These are phyloP conservation scores for Penicillium malachiteum DNA, from an alignment of 495 filamentous ascomycete species.

Conservation along the genomic window DNA sequence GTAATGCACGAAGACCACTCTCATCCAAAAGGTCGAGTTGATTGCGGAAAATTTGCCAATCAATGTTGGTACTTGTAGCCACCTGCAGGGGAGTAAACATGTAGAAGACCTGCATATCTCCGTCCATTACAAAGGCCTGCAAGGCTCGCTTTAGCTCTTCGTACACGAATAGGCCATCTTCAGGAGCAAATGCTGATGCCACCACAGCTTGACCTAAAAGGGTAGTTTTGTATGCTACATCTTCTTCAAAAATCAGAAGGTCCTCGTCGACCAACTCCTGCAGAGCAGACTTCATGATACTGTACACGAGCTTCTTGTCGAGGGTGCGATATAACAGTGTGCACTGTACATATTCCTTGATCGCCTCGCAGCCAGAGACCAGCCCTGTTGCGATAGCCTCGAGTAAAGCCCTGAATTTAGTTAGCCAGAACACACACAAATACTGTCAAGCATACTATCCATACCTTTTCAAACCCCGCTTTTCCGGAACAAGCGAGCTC, in stretches of 20 bases:
- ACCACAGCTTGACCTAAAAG: conserved; percentile 70
- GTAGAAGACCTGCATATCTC: conserved; percentile 82
- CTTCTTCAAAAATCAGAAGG: conserved; percentile 34
- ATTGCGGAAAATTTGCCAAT: conserved; percentile 72
- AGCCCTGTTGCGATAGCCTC: conserved; percentile 73
- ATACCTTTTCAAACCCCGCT: conserved; percentile 66
- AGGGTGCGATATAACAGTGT: conserved; percentile 66
- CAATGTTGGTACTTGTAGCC: conserved; percentile 50
- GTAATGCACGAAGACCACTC: conserved; percentile 65
- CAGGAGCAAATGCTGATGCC: conserved; percentile 68
- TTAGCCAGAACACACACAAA: conserved; percentile 7
- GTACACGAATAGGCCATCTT: conserved; percentile 75
- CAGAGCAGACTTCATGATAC: conserved; percentile 55
- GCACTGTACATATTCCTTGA: conserved; percentile 68
- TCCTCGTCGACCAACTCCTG: conserved; percentile 45
- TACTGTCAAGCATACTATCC: not conserved
- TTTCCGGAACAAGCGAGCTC: conserved; percentile 70
- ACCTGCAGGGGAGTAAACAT: conserved; percentile 70
- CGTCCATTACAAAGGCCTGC: conserved; percentile 77
- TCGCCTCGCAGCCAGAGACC: conserved; percentile 64
- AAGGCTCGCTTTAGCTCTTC: conserved; percentile 67
- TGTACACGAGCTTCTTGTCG: conserved; percentile 53
- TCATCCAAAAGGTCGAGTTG: conserved; percentile 71
- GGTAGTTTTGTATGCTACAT: conserved; percentile 60
- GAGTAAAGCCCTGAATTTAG: conserved; percentile 58